Evolutionary conservation across 2,329 filamentous ascomycete species (phyloP).

Genomic region (Diaporthe amygdali): DNA sequence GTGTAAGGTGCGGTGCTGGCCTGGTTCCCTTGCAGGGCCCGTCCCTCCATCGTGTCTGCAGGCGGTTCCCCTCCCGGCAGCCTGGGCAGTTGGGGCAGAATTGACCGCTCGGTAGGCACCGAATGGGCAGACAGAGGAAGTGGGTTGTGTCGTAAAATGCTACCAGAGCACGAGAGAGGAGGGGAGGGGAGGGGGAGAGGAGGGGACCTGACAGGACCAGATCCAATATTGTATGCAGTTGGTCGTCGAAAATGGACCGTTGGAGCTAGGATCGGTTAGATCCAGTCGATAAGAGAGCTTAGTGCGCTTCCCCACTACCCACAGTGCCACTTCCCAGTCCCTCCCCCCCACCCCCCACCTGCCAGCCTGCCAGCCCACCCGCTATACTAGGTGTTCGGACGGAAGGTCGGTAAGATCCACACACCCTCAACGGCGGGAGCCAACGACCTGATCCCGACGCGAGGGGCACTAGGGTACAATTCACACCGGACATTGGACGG

Average conservation of each 20-base stretch:
- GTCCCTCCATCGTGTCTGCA: slow-evolving; percentile 16
- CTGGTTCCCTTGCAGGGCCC: slow-evolving; percentile 1
- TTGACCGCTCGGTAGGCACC: not conserved
- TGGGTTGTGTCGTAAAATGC: not conserved
- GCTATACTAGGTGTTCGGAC: not conserved
- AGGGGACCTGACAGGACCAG: not conserved
- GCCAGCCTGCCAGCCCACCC: not conserved
- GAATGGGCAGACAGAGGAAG: not conserved
- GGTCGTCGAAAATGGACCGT: slow-evolving; percentile 1
- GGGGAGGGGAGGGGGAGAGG: not conserved
- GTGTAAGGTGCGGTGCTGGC: not conserved
- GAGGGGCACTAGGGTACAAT: not conserved
- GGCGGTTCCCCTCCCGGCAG: not conserved
- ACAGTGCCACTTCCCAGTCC: not conserved
- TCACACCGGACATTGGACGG: not conserved
- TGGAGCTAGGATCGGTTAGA: slow-evolving; percentile 8
- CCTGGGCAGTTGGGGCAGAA: not conserved
- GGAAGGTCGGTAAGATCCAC: not conserved
- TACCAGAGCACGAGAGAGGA: not conserved
- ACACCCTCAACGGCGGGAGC: slow-evolving; percentile 2
- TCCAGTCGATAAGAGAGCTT: slow-evolving; percentile 11
- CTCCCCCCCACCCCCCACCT: not conserved
- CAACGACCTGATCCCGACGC: not conserved
- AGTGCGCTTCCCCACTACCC: not conserved
- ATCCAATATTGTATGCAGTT: slow-evolving; percentile 14